Percentiles rank a stretch among this genome's conserved stretches.
phyloP scores from a whole-genome alignment of 208 protist genomes.

The Trypanosoma cruzi region DNA sequence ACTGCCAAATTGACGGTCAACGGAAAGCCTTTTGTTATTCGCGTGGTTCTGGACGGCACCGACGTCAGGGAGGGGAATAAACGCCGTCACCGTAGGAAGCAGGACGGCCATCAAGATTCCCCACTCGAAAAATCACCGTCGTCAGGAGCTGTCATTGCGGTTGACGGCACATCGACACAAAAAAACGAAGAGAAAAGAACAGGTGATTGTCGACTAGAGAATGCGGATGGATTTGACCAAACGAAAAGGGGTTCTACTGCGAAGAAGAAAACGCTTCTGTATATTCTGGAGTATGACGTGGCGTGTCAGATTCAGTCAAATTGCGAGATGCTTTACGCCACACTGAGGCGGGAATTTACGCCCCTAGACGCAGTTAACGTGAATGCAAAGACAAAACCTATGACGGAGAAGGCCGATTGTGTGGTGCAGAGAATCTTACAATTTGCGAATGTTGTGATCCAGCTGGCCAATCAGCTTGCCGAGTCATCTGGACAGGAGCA shows the following conservation, averaged over 20 bases:
- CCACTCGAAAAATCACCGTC: neutral
- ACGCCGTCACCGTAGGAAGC: neutral
- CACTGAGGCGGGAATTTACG: constrained; percentile 64
- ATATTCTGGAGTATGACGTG: constrained; percentile 80
- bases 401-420: constrained; percentile 33
- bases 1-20: constrained; percentile 1
- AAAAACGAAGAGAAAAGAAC: neutral
- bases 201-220: neutral
- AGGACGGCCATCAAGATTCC: neutral
- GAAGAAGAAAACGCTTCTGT: constrained; percentile 56
- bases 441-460: constrained; percentile 80
- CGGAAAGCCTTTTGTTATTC: constrained; percentile 84
- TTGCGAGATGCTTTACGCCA: constrained; percentile 59
- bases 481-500: constrained; percentile 42
- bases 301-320: constrained; percentile 86
- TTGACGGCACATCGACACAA: neutral
- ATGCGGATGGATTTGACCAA: neutral
- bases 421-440: constrained; percentile 51
- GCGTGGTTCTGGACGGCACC: constrained; percentile 66
- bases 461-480: constrained; percentile 69
- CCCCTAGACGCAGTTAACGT: constrained; percentile 43
- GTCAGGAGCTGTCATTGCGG: neutral
- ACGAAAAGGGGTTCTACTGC: constrained; percentile 18
- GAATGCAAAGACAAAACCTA: constrained; percentile 22
- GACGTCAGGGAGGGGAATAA: constrained; percentile 5